These are phyloP conservation scores for Arthrobotrys iridis DNA, from an alignment of 2,329 filamentous ascomycete genomes.

Conservation along the genomic window DNA sequence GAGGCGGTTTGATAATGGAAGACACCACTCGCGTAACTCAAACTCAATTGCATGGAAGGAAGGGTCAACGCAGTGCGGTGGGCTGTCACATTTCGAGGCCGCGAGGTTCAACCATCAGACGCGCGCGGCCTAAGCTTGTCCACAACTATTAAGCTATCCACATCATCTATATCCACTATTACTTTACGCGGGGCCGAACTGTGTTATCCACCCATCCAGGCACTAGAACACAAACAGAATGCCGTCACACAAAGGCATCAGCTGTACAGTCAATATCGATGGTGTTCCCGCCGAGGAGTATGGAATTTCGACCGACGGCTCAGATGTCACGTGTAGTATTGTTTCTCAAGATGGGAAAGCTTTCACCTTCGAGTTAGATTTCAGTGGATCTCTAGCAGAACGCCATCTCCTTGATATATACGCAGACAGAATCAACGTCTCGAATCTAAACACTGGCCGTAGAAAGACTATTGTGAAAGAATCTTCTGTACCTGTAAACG, in stretches of 20 bases:
- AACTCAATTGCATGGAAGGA: too few relatives aligned
- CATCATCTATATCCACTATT: background rate
- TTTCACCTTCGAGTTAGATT: constrained; percentile 26
- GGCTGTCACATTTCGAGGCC: too few relatives aligned
- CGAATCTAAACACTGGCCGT: background rate
- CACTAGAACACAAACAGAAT: background rate
- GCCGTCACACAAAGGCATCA: constrained; percentile 30
- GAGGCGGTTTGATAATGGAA: background rate
- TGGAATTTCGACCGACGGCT: background rate
- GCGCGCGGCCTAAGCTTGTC: too few relatives aligned
- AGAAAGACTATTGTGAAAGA: background rate
- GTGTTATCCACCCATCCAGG: too few relatives aligned
- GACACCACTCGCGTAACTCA: too few relatives aligned
- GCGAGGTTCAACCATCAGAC: too few relatives aligned
- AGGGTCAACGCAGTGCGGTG: too few relatives aligned
- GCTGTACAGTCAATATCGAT: background rate
- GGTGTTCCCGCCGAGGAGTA: constrained; percentile 14
- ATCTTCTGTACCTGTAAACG: background rate
- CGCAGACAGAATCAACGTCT: background rate
- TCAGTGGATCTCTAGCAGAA: background rate
- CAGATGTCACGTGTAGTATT: constrained; percentile 21
- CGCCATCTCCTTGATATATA: constrained; percentile 5
- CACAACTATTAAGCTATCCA: too few relatives aligned
- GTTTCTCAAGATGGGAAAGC: constrained; percentile 25
- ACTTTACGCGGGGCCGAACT: too few relatives aligned